Percentiles rank a stretch among this genome's conserved stretches.
These are phyloP conservation scores for Westerdykella ornata DNA, from an alignment of 2,329 filamentous ascomycete genomes.

Conservation along the genomic window DNA sequence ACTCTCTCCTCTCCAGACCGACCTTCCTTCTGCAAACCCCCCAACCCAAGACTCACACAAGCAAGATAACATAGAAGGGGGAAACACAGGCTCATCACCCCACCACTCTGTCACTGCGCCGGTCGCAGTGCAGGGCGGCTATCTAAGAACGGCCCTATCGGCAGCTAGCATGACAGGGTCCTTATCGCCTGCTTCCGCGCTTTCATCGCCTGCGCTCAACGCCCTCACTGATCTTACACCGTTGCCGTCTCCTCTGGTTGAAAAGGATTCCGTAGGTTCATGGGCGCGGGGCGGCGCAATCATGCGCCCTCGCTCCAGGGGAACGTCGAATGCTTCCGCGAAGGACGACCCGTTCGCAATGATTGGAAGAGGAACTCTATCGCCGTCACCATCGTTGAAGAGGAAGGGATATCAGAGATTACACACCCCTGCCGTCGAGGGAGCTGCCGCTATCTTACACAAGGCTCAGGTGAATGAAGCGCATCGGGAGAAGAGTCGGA, in stretches of 20 bases:
- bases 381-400: conserved; percentile 37
- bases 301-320: conserved; percentile 31
- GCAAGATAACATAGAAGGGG: conserved; percentile 26
- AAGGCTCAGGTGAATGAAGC: conserved; percentile 28
- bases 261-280: conserved; percentile 38
- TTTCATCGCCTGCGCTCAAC: conserved; percentile 45
- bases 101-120: conserved; percentile 33
- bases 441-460: conserved; percentile 25
- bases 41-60: conserved; percentile 9
- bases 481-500: conserved; percentile 65
- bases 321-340: conserved; percentile 21
- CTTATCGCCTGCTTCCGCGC: conserved; percentile 40
- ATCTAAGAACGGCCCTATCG: conserved; percentile 38
- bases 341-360: conserved; percentile 30
- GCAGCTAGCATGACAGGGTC: conserved; percentile 41
- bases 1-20: conserved; percentile 21
- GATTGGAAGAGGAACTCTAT: conserved; percentile 28
- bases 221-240: conserved; percentile 48
- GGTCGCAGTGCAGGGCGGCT: conserved; percentile 33
- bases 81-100: conserved; percentile 21
- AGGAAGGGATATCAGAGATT: conserved; percentile 45
- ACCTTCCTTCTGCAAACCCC: conserved; percentile 13
- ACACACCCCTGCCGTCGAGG: conserved; percentile 38
- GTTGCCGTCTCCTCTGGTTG: conserved; percentile 44
- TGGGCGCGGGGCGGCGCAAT: conserved; percentile 36